Evolutionary conservation across 2,329 filamentous ascomycete genomes (phyloP).

Genomic region (Xylariaceae sp.): DNA sequence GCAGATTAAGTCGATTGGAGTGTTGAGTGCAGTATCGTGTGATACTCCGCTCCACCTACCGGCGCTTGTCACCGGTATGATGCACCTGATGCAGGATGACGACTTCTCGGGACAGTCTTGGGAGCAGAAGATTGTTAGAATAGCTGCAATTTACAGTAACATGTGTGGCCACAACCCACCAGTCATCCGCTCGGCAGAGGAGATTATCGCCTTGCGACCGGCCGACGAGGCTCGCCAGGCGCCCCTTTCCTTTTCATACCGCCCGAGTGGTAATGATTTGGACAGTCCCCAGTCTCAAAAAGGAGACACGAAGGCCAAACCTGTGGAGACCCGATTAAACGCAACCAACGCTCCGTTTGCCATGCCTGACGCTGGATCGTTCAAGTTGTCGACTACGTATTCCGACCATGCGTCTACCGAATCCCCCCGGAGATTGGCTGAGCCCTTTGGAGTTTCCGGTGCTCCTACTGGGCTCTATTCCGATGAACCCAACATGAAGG

Average conservation of each 20-base stretch:
- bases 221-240: not conserved
- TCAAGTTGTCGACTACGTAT: not conserved
- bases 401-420: no score
- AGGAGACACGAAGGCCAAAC: not conserved
- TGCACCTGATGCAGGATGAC: constrained; percentile 13
- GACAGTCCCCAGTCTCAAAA: not conserved
- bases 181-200: constrained; percentile 13
- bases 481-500: no score
- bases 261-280: not conserved
- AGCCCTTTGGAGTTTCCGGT: no score
- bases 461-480: no score
- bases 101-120: constrained; percentile 13
- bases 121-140: constrained; percentile 16
- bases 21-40: not conserved
- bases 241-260: not conserved
- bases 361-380: not conserved
- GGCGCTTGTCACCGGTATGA: constrained; percentile 6
- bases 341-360: not conserved
- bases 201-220: constrained; percentile 15
- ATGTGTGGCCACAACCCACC: constrained; percentile 5
- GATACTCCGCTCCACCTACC: not conserved
- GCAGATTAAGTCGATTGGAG: not conserved
- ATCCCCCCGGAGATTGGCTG: no score
- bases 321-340: not conserved
- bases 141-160: constrained; percentile 17